phyloP scores from a whole-genome alignment of 129 eudicot species.

The Lactuca saligna region DNA sequence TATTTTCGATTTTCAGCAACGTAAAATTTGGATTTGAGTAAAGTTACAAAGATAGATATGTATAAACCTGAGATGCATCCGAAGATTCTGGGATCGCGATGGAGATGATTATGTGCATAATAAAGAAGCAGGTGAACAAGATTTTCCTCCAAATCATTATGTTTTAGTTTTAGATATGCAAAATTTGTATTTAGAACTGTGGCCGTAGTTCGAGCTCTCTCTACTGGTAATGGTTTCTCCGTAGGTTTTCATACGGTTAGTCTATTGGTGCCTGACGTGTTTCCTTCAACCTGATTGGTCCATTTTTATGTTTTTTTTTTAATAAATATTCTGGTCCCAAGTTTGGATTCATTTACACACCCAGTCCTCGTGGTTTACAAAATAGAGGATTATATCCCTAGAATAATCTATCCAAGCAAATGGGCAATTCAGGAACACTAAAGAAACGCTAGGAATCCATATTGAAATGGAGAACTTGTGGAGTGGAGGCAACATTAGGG shows the following conservation, averaged over 20 bases:
- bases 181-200: constrained; percentile 11
- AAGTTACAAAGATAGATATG: constrained; percentile 21
- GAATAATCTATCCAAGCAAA: no score
- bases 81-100: constrained; percentile 37
- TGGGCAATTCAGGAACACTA: no score
- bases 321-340: not conserved
- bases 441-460: no score
- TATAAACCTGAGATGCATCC: constrained; percentile 29
- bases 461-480: no score
- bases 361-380: no score
- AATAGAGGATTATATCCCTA: no score
- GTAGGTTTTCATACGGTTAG: constrained; percentile 4
- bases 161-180: not conserved
- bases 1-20: constrained; percentile 3
- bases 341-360: no score
- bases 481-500: no score
- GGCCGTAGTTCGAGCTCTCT: constrained; percentile 9
- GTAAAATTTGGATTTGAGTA: not conserved
- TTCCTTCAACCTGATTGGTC: constrained; percentile 45
- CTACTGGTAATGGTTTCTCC: constrained; percentile 12
- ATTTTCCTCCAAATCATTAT: not conserved
- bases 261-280: constrained; percentile 36
- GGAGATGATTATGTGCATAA: constrained; percentile 5
- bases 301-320: not conserved
- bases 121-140: constrained; percentile 14